Base-by-base conservation (phyloP, 2,329 filamentous ascomycete species). In the Pseudogymnoascus sp. region DNA sequence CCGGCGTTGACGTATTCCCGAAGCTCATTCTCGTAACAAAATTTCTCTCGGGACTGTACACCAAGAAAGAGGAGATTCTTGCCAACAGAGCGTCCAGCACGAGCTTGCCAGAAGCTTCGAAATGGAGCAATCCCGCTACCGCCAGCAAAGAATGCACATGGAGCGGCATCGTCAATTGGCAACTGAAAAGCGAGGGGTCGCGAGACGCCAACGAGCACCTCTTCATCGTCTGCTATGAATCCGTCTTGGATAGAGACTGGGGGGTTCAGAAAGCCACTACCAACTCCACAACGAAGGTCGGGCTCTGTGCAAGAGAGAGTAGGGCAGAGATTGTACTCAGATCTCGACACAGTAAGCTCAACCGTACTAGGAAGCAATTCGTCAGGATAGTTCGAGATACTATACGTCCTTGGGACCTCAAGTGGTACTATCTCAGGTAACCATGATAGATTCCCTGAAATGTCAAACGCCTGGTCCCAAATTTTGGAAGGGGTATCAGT, bases 201-300 rank as follows among this genome's bases (percentile, higher is more conserved):
- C 0, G 80, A 82, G 0, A 83, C 75, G 1, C 80, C 80, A n/a
- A 83, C 71, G 0, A 82, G 70, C 0, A 83, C 65, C 37, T 80
- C 77, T 15, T 82, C 78, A 15, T 77, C 77, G 3, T 71, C 70
- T 47, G 72, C 68, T 60, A 74, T 73, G 15, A 76, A 69, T 31
- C 75, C 74, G 1, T 78, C 76, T 33, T 67, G 68, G 11, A 71
- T 72, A 2, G 70, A 67, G 1, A 77, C 70, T n/a, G 69, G 70
- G 0, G 80, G 80, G 60, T 83, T 83, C n/a, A 83, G 72, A 66
- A 82, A 82, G 4, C 79, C 78, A 61, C 80, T 82, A 13, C 77
- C 77, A 0, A 83, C 79, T 8, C 80, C 80, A 5, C 76, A 73
- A 1, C 78, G 74, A 31, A 60, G 13, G 10, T 36, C 50, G 29